A percentile compares a stretch with the other conserved stretches of the same genome.
Conservation (phyloP, 78 protist genomes). For the Blattamonas nauphoetae region DNA sequence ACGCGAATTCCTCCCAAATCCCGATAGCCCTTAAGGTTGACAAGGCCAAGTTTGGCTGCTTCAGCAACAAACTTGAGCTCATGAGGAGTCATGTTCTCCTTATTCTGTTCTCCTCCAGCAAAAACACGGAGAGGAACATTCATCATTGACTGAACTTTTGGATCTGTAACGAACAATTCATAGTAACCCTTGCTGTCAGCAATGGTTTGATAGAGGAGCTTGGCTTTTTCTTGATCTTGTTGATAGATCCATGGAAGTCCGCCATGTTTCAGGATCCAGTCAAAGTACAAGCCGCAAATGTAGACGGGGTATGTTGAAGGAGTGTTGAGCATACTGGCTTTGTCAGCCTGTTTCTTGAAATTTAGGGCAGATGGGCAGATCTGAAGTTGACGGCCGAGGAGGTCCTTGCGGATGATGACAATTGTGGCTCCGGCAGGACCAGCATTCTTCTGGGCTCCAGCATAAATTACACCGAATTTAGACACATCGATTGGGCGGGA, state of each 20-base stretch:
- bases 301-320: conserved; percentile 57
- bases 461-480: conserved; percentile 80
- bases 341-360: conserved; percentile 23
- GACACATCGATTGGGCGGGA: conserved; percentile 68
- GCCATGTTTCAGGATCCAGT: conserved; percentile 65
- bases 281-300: conserved; percentile 64
- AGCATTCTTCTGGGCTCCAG: conserved; percentile 90
- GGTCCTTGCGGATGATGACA: conserved; percentile 48
- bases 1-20: conserved; percentile 82
- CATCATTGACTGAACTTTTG: conserved; percentile 59
- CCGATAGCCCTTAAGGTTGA: conserved; percentile 60
- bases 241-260: conserved; percentile 55
- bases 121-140: conserved; percentile 59
- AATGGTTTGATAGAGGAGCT: conserved; percentile 44
- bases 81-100: too few relatives aligned
- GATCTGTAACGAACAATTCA: conserved; percentile 35
- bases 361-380: too few relatives aligned
- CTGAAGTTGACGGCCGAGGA: conserved; percentile 35
- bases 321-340: conserved; percentile 47
- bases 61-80: conserved; percentile 51
- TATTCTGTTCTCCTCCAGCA: conserved; percentile 19
- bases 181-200: conserved; percentile 51
- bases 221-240: conserved; percentile 33
- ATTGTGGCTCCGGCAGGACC: conserved; percentile 85
- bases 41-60: conserved; percentile 43